These are phyloP conservation scores for Daldinia sp. DNA, from an alignment of 2,329 filamentous ascomycete genomes.

Conservation along the genomic window DNA sequence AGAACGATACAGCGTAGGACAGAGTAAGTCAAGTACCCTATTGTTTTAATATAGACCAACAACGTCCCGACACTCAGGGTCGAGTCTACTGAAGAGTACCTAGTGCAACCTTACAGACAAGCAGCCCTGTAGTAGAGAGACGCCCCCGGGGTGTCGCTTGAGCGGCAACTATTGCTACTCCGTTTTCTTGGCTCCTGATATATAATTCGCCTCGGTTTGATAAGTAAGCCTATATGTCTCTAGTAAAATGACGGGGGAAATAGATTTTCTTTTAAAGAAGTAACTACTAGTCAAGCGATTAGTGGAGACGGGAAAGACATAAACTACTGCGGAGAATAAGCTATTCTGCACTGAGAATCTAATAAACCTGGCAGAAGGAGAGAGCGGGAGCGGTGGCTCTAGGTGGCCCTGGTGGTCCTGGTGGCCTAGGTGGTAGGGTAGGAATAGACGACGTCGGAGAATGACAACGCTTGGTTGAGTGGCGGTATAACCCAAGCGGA, in stretches of 20 bases:
- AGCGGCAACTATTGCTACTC: constrained; percentile 33
- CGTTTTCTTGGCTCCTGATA: constrained; percentile 41
- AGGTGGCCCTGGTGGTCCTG: constrained; percentile 5
- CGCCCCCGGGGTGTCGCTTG: constrained; percentile 46
- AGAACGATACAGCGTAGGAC: constrained; percentile 36
- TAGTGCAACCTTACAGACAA: constrained; percentile 41
- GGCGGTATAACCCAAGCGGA: constrained; percentile 41
- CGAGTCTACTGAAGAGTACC: constrained; percentile 44
- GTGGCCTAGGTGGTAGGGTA: constrained; percentile 19
- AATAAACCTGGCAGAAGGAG: constrained; percentile 22
- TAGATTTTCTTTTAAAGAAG: constrained; percentile 18
- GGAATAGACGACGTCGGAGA: constrained; percentile 36
- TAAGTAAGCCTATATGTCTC: constrained; percentile 31
- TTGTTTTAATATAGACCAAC: constrained; percentile 50
- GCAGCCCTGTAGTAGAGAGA: constrained; percentile 35
- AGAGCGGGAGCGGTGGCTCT: constrained; percentile 24
- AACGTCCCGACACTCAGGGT: constrained; percentile 43
- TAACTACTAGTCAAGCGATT: constrained; percentile 28
- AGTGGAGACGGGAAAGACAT: constrained; percentile 40
- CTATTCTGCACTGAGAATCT: constrained; percentile 34
- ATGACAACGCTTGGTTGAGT: constrained; percentile 38
- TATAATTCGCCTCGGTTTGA: constrained; percentile 35
- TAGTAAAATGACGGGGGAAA: constrained; percentile 19
- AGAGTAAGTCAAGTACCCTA: constrained; percentile 33
- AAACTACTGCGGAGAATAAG: constrained; percentile 25